Evolutionary conservation across 768 basidiomycete genomes (phyloP).

Genomic region (Trametes punicea): DNA sequence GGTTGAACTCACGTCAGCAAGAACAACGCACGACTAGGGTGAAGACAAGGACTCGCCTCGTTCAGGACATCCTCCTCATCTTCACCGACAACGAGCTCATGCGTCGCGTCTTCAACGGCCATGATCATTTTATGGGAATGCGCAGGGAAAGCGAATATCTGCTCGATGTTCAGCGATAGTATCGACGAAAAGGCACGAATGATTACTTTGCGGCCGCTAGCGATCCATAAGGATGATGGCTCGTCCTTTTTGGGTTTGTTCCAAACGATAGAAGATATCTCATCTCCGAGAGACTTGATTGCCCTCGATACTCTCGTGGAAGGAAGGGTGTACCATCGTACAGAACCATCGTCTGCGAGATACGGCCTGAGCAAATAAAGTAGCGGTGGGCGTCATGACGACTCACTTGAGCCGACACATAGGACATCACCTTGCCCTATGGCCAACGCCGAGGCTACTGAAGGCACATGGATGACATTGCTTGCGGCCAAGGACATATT

Average conservation of each 20-base stretch:
- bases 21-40: background rate
- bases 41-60: conserved; percentile 48
- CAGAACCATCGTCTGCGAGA: conserved; percentile 58
- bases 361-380: background rate
- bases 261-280: conserved; percentile 63
- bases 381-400: background rate
- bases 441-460: conserved; percentile 52
- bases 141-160: conserved; percentile 44
- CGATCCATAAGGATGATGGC: conserved; percentile 58
- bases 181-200: background rate
- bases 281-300: conserved; percentile 50
- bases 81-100: conserved; percentile 44
- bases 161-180: background rate
- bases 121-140: conserved; percentile 52
- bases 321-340: conserved; percentile 63
- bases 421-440: conserved; percentile 48
- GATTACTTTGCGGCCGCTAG: conserved; percentile 55
- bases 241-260: conserved; percentile 39
- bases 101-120: conserved; percentile 45
- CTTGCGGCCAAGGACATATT: background rate
- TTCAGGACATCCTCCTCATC: conserved; percentile 60
- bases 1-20: conserved; percentile 31
- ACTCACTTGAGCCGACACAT: conserved; percentile 61
- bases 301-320: conserved; percentile 62
- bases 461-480: conserved; percentile 39